Evolutionary conservation across 345 rosid genomes (phyloP), one percentile per base, ranked within the genome.

Genomic region (Eucalyptus pauciflora): DNA sequence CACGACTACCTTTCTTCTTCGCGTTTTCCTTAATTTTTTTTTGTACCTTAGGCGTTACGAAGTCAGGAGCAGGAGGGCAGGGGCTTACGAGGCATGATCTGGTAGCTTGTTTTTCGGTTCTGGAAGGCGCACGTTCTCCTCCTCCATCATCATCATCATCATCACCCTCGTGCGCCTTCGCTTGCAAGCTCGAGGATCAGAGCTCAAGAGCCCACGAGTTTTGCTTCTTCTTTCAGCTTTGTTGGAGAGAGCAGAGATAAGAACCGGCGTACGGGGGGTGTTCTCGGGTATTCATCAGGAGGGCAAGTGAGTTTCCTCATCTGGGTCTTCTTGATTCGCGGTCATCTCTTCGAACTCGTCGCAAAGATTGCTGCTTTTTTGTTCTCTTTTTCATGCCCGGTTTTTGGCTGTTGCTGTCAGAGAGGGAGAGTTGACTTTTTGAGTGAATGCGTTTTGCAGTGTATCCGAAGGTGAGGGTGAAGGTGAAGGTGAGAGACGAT

Each of bases 381-480:
- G 1, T 41, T 25, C 14, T 13, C 3, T 51, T 51, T 79, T 29
- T 37, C 4, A 31, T 17, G 8, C 20, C 8, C 67, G 13, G 50
- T 46, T 37, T 43, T 41, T 0, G 2, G 0, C 69, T 2, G 48
- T 20, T 76, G 24, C 48, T 1, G 15, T 12, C 7, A 29, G 51
- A 20, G 24, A 20, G 37, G 50, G 51, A n/a, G 33, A 67, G 41
- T 87, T 64, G 88, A 87, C 87, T 91, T 91, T 89, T 91, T 88
- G 76, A 11, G 83, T 89, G 67, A 67, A 49, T 87, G 50, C 29
- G 81, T 86, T 33, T 48, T 88, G 69, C n/a, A 94, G 97, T 95
- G 95, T 95, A 94, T 90, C 95, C 97, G 8, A 94, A 91, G 92
- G 93, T 93, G 93, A 95, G 87, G 93, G 93, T 94, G 69, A 92